These are phyloP conservation scores for Xylaria sp. DNA, from an alignment of 2,329 filamentous ascomycete genomes.

Conservation along the genomic window DNA sequence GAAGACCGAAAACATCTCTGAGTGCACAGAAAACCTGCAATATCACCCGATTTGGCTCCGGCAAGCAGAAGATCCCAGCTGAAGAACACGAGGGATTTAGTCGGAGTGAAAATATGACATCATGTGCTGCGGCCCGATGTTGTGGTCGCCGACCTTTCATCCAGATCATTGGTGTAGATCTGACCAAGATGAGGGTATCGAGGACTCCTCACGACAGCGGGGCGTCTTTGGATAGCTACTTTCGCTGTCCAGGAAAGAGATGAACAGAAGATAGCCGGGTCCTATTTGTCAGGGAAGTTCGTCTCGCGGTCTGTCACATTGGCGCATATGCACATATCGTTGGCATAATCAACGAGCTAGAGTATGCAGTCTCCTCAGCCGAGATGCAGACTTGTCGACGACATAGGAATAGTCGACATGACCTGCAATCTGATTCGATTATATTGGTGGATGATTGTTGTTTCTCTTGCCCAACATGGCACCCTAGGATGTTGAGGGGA, in stretches of 20 bases:
- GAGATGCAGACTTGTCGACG: neutral
- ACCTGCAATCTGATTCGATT: neutral
- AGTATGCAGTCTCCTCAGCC: neutral
- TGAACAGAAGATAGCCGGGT: no score
- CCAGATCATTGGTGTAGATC: no score
- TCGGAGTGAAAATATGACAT: neutral
- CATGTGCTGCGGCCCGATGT: neutral
- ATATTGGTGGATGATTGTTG: neutral
- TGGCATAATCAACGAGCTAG: neutral
- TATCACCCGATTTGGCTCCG: neutral
- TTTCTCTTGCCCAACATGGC: neutral
- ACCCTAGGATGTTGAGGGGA: neutral
- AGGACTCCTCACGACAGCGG: neutral
- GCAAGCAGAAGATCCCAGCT: neutral
- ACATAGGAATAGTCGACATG: neutral
- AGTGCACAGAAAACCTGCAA: neutral
- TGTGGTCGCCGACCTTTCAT: neutral
- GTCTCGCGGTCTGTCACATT: neutral
- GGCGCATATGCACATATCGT: neutral
- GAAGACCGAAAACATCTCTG: neutral
- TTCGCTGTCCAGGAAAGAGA: neutral
- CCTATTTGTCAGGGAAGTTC: neutral
- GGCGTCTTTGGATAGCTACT: neutral
- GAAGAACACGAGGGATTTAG: neutral
- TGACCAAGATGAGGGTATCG: neutral